These are phyloP conservation scores for Paraphysoderma sedebokerense DNA, from an alignment of 371 early-diverging fungal genomes.

Conservation along the genomic window DNA sequence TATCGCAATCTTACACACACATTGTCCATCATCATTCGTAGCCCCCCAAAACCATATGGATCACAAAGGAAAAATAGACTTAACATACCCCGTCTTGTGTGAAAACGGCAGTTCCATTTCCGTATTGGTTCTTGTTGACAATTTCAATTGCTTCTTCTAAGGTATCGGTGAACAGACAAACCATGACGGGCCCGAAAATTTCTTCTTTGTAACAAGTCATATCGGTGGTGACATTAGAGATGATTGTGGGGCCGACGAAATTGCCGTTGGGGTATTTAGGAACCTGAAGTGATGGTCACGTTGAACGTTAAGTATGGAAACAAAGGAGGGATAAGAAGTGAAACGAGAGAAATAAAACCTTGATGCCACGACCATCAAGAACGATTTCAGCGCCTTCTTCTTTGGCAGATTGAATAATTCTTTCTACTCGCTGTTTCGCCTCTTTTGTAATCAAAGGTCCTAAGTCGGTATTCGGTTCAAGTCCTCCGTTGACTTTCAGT, in stretches of 20 bases:
- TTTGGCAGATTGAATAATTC: constrained; percentile 61
- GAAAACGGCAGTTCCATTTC: constrained; percentile 90
- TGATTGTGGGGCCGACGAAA: constrained; percentile 83
- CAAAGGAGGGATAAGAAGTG: not conserved
- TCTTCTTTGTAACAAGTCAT: constrained; percentile 92
- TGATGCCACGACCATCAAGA: constrained; percentile 75
- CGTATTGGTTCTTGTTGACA: constrained; percentile 82
- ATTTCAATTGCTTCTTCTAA: constrained; percentile 84
- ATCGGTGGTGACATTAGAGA: constrained; percentile 38
- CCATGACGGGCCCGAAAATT: constrained; percentile 90
- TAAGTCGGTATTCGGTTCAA: constrained; percentile 70
- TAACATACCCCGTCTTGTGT: too few species aligned
- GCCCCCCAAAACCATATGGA: too few species aligned
- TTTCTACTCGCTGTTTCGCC: constrained; percentile 60
- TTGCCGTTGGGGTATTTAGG: constrained; percentile 67
- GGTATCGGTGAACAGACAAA: constrained; percentile 64
- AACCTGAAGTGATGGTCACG: not conserved
- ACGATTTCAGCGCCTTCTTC: constrained; percentile 79
- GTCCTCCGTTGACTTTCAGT: constrained; percentile 75
- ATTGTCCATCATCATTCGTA: too few species aligned
- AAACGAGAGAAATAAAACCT: constrained; percentile 7
- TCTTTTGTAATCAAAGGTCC: constrained; percentile 78
- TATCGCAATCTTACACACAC: too few species aligned
- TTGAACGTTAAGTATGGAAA: not conserved
- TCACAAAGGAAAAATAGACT: not conserved